Base-by-base conservation (phyloP, 352 stramenopile species). In the Pythium sp. region DNA sequence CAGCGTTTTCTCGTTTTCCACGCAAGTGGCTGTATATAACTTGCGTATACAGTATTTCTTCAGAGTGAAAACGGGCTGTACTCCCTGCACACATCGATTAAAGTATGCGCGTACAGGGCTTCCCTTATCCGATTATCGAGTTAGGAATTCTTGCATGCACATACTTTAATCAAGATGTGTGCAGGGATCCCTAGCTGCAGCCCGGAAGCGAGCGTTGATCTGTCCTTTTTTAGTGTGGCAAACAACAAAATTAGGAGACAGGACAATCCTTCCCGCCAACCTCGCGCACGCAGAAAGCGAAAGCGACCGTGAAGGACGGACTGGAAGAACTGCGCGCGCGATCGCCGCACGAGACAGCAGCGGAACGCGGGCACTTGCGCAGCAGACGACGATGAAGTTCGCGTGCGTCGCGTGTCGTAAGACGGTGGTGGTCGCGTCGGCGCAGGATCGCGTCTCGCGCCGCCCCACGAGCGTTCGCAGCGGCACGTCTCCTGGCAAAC, bases 391-490 rank as follows among this genome's bases (percentile, higher is more conserved):
- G n/a, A 89, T 89, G 80, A 26, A 74, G 9, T 67, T 82, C 32
- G 73, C 73, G 58, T 89, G 80, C 72, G 71, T 89, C 58, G 62
- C 67, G 53, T 89, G 80, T 53, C 71, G 80, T 51, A 57, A 77
- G 51, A 56, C 72, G 14, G 49, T 82, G 22, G 26, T 22, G 32
- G 6, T 63, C 11, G 9, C 41, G 24, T 18, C 49, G 28, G 20
- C 43, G 55, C 51, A 7, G 43, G 60, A 70, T 71, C 58, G 18
- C 1, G 20, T 20, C 55, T 60, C 36, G 55, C 28, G 28, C 28
- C 55, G 20, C 15, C 32, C 22, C 34, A 67, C 69, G 41, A 59
- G 15, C 26, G 20, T n/a, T 14, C 58, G 24, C 24, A n/a, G 69
- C 26, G 58, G 22, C 24, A 22, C 28, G n/a, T 26, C 70, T 32